Base-by-base conservation (phyloP, 768 basidiomycete genomes). In the Dentipellis fragilis region DNA sequence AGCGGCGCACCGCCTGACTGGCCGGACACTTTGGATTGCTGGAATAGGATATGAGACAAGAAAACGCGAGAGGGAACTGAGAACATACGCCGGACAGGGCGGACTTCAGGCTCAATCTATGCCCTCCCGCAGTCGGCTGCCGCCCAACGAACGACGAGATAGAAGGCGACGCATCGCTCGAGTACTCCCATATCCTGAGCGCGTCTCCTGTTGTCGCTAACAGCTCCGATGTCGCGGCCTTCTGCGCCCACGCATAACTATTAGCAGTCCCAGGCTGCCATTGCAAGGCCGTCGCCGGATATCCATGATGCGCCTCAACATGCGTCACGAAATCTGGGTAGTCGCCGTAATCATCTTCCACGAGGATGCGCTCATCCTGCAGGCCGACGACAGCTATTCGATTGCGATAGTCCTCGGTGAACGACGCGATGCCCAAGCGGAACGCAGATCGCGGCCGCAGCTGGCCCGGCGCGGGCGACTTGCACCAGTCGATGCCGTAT, bases 191-290 rank as follows among this genome's bases (percentile, higher is more conserved):
- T 52, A 99, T 80, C 61, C 93, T 77, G 64, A 99, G 68, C 49
- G 91, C 91, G 70, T 98, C 96, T 23, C 91, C 92, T 0, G 93
- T 95, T 6, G 93, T 95, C 10, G 95, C 95, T 9, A 99, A 75
- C 49, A 96, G 71, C 69, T 99, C 96, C 49, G 87, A 77, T 49
- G 72, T 71, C 8, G 76, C 70, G 4, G 79, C 75, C 67, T 85
- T 89, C 68, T 83, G 81, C 6, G 80, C 75, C 87, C 89, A 89
- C 45, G 74, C 67, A 66, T 81, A 80, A 46, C 74, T 77, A 34
- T 76, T 71, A 19, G 88, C 76, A 23, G 80, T 79, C 4, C 80
- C 77, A 16, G 96, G 96, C 62, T 96, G 93, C 89, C 93, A 98
- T 64, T 88, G 92, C 49, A 97, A 71, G 68, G 84, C 87, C 12